Evolutionary conservation across 257 asterid species (phyloP).

Genomic region (Paulownia fortunei): DNA sequence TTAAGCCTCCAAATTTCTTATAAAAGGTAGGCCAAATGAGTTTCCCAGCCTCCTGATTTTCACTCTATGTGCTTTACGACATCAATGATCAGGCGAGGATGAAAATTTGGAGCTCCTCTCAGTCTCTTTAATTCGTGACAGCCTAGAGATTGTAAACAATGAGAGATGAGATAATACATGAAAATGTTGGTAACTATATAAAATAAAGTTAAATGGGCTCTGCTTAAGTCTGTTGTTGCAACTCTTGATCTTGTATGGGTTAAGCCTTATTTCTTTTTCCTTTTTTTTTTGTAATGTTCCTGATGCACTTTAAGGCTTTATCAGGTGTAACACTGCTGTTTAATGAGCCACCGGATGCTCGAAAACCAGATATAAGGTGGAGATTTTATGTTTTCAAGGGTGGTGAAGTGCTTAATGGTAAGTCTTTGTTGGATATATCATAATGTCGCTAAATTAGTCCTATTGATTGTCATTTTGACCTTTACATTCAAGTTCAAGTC

Average conservation of each 20-base stretch:
- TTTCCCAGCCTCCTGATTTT: not conserved
- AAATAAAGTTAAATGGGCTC: slow-evolving; percentile 10
- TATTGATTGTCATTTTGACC: slow-evolving; percentile 12
- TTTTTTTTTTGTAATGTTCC: slow-evolving; percentile 2
- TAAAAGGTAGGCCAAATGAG: not conserved
- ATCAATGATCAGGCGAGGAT: slow-evolving; percentile 1
- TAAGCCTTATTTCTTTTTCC: not conserved
- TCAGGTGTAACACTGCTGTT: slow-evolving; percentile 90
- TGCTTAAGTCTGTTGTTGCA: slow-evolving; percentile 14
- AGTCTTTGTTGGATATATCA: slow-evolving; percentile 14
- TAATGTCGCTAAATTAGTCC: not conserved
- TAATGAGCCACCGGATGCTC: slow-evolving; percentile 96
- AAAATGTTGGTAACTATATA: slow-evolving; percentile 20
- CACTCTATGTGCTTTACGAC: not conserved
- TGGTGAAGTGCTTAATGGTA: slow-evolving; percentile 93
- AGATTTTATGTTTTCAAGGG: slow-evolving; percentile 93
- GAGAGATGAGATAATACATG: not conserved
- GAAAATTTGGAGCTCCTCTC: slow-evolving; percentile 13
- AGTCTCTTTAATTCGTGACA: not conserved
- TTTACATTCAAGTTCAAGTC: slow-evolving; percentile 1
- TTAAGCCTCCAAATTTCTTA: slow-evolving; percentile 11
- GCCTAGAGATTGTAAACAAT: slow-evolving; percentile 19
- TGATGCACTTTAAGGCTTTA: slow-evolving; percentile 34
- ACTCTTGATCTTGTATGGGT: slow-evolving; percentile 7
- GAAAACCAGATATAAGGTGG: slow-evolving; percentile 88